Evolutionary conservation across 106 monocot genomes (phyloP).

Genomic region (Posidonia australis): DNA sequence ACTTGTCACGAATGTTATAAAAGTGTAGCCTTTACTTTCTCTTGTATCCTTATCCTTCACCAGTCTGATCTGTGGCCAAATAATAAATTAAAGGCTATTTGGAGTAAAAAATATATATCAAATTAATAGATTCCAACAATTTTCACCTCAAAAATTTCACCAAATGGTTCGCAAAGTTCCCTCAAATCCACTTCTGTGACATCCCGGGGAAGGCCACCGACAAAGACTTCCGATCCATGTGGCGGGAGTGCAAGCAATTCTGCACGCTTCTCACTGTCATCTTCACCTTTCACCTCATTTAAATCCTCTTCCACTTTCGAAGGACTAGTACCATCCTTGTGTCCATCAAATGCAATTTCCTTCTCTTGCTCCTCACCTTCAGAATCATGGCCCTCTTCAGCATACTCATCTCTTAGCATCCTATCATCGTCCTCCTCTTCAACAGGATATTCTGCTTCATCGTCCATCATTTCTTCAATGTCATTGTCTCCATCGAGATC

Average conservation of each 20-base stretch:
- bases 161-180: constrained; percentile 73
- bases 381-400: constrained; percentile 17
- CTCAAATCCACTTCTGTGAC: constrained; percentile 71
- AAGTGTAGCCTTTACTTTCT: constrained; percentile 95
- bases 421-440: constrained; percentile 33
- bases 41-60: constrained; percentile 82
- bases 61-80: constrained; percentile 45
- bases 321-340: constrained; percentile 19
- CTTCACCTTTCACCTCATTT: constrained; percentile 24
- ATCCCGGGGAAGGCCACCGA: constrained; percentile 84
- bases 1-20: constrained; percentile 59
- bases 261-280: constrained; percentile 50
- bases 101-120: not conserved
- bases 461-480: constrained; percentile 87
- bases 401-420: constrained; percentile 17
- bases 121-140: not conserved
- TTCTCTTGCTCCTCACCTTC: constrained; percentile 32
- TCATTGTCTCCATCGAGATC: constrained; percentile 94
- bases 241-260: constrained; percentile 86
- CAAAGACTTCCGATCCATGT: constrained; percentile 91
- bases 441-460: constrained; percentile 43
- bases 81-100: constrained; percentile 1
- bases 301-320: constrained; percentile 19
- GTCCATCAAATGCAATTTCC: constrained; percentile 15
- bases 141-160: constrained; percentile 82